A percentile compares a stretch with the other conserved stretches of the same genome.
These are phyloP conservation scores for Aphanocladium album DNA, from an alignment of 2,329 filamentous ascomycete species.

Conservation along the genomic window DNA sequence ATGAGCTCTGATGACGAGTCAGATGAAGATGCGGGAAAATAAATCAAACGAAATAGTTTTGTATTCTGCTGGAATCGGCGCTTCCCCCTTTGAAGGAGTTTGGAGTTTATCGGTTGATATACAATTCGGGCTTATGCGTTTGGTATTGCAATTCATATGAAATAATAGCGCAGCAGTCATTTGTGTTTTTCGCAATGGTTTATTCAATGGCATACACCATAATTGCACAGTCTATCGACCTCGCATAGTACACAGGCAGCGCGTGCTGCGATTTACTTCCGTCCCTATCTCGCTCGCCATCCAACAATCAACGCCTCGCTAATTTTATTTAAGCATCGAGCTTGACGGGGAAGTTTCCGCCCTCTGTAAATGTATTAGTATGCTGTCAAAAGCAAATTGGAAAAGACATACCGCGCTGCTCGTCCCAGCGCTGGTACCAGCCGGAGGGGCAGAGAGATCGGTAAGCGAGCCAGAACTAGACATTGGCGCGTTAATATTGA, in stretches of 20 bases:
- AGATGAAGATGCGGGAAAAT: constrained; percentile 23
- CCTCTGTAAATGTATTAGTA: constrained; percentile 44
- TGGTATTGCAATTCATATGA: not conserved
- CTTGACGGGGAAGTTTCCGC: constrained; percentile 63
- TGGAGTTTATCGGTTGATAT: not conserved
- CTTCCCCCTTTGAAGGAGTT: not conserved
- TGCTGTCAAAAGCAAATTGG: constrained; percentile 12
- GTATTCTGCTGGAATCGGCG: not conserved
- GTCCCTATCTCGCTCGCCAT: constrained; percentile 22
- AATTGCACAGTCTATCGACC: constrained; percentile 25
- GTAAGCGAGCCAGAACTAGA: constrained; percentile 92
- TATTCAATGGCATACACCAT: constrained; percentile 13
- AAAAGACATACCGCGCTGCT: constrained; percentile 75
- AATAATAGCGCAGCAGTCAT: constrained; percentile 8
- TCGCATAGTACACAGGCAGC: constrained; percentile 35
- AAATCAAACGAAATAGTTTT: not conserved
- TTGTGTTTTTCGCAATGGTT: not conserved
- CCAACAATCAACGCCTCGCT: constrained; percentile 13
- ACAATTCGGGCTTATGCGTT: not conserved
- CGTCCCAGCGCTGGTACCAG: constrained; percentile 94
- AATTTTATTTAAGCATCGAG: constrained; percentile 49
- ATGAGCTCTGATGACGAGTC: constrained; percentile 64
- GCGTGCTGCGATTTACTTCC: constrained; percentile 23
- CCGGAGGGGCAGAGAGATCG: constrained; percentile 93
- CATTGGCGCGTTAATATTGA: not conserved